phyloP scores from a whole-genome alignment of 805 yeast genomes.

The Candida ortonii region DNA sequence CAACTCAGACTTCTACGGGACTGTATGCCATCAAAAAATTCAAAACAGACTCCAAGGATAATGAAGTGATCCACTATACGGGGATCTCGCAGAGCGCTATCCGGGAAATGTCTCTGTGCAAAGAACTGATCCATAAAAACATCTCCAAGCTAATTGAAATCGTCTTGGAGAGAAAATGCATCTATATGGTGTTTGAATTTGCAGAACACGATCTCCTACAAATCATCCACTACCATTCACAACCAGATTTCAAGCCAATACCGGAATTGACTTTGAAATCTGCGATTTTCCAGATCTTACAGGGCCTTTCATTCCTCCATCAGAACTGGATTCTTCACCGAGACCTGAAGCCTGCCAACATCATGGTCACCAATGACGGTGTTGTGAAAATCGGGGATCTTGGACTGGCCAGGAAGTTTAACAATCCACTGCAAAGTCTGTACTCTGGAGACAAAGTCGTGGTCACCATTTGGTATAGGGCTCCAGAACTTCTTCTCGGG shows the following conservation, averaged over 20 bases:
- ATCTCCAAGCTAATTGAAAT: slow-evolving; percentile 79
- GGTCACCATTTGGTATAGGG: slow-evolving; percentile 95
- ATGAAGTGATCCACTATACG: slow-evolving; percentile 80
- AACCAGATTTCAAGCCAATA: slow-evolving; percentile 76
- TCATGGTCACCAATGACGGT: slow-evolving; percentile 89
- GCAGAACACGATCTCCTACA: slow-evolving; percentile 95
- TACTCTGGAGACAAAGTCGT: slow-evolving; percentile 94
- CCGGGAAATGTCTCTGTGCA: slow-evolving; percentile 91
- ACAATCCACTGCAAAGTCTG: slow-evolving; percentile 79
- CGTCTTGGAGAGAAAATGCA: slow-evolving; percentile 80
- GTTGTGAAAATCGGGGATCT: slow-evolving; percentile 94
- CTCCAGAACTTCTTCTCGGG: slow-evolving; percentile 88
- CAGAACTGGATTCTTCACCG: slow-evolving; percentile 96
- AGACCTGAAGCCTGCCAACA: slow-evolving; percentile 95
- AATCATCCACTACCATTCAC: slow-evolving; percentile 91
- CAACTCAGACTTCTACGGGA: slow-evolving; percentile 25
- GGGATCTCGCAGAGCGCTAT: slow-evolving; percentile 96
- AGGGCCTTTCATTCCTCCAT: slow-evolving; percentile 88
- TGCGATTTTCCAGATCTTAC: slow-evolving; percentile 86
- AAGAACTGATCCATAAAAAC: slow-evolving; percentile 79
- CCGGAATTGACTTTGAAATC: slow-evolving; percentile 80
- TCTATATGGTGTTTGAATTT: slow-evolving; percentile 92
- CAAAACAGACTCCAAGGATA: slow-evolving; percentile 87
- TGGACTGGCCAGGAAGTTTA: slow-evolving; percentile 86
- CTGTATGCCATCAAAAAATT: slow-evolving; percentile 91